These are phyloP conservation scores for Dactylellina haptotyla DNA, from an alignment of 2,329 filamentous ascomycete species.

Conservation along the genomic window DNA sequence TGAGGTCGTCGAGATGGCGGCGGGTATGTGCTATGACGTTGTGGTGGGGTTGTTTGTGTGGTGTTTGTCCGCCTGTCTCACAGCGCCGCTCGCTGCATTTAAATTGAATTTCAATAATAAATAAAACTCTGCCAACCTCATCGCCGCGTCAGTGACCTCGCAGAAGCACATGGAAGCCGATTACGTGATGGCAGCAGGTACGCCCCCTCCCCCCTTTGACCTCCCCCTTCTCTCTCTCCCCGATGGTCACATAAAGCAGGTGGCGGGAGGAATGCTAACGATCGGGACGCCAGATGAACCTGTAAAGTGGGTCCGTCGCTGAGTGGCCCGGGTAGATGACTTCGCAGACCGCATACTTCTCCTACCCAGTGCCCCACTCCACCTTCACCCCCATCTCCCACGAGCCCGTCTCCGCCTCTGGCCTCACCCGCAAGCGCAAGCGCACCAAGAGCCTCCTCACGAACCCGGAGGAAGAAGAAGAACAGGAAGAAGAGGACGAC, in stretches of 20 bases:
- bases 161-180: conserved; percentile 48
- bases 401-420: conserved; percentile 42
- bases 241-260: conserved; percentile 1
- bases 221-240: conserved; percentile 25
- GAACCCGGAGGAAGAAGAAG: conserved; percentile 25
- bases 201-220: conserved; percentile 20
- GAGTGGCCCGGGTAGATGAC: conserved; percentile 53
- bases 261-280: conserved; percentile 13
- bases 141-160: conserved; percentile 26
- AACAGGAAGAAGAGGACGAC: conserved; percentile 13
- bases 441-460: conserved; percentile 48
- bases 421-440: conserved; percentile 40
- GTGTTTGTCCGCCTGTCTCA: too few relatives aligned
- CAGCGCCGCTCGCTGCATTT: too few relatives aligned
- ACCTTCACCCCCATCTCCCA: conserved; percentile 53
- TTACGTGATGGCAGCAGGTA: conserved; percentile 55
- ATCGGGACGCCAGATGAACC: conserved; percentile 28
- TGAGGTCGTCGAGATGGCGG: background rate
- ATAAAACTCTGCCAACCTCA: background rate
- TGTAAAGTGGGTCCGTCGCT: conserved; percentile 44
- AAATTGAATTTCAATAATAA: conserved; percentile 16
- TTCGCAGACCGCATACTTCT: conserved; percentile 44
- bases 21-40: conserved; percentile 49
- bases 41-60: conserved; percentile 42
- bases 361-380: conserved; percentile 51